These are phyloP conservation scores for Grigorovia transvaalensis DNA, from an alignment of 805 yeast genomes.

Conservation along the genomic window DNA sequence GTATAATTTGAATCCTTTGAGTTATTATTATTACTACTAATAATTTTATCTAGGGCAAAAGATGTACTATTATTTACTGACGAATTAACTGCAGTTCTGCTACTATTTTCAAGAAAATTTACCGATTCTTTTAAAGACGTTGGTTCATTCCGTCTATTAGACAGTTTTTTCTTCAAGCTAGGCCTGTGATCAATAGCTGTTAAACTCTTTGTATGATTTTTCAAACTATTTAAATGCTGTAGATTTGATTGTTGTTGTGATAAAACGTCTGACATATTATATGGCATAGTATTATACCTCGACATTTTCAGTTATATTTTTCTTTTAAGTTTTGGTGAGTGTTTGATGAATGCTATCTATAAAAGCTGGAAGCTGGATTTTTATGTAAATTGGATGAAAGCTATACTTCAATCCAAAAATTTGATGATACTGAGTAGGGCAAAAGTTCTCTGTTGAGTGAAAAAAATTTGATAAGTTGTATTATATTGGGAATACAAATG, in stretches of 20 bases:
- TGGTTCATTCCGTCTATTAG: not conserved
- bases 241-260: slow-evolving; percentile 14
- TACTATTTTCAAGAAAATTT: too few species aligned
- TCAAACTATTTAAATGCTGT: slow-evolving; percentile 13
- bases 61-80: not conserved
- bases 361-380: too few species aligned
- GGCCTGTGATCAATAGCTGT: slow-evolving; percentile 17
- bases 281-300: slow-evolving; percentile 29
- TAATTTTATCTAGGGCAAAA: not conserved
- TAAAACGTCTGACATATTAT: slow-evolving; percentile 16
- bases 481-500: too few species aligned
- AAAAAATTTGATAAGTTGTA: too few species aligned
- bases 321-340: not conserved
- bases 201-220: slow-evolving; percentile 30
- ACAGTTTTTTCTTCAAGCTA: not conserved
- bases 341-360: not conserved
- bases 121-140: not conserved
- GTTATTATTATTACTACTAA: too few species aligned
- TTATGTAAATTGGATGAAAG: too few species aligned
- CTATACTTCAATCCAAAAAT: too few species aligned
- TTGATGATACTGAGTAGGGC: too few species aligned
- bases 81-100: not conserved
- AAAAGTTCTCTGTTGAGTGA: too few species aligned
- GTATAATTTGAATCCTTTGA: not conserved
- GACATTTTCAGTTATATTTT: slow-evolving; percentile 19